Evolutionary conservation across 306 rosid species (phyloP).

Genomic region (Astragalus glycyphyllos): DNA sequence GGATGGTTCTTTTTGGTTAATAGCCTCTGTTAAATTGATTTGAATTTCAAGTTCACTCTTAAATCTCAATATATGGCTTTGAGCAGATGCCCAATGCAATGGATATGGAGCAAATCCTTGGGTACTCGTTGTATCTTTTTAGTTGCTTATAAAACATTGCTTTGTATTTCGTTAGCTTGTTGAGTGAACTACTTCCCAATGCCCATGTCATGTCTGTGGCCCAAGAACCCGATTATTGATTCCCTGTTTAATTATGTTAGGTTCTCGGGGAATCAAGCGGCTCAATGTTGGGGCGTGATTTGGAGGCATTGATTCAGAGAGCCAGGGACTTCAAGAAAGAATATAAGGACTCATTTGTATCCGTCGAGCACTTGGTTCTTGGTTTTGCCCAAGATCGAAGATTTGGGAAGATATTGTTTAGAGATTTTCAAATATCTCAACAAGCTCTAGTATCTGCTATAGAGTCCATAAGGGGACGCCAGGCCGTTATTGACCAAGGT

Average conservation of each 20-base stretch:
- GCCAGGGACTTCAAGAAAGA: slow-evolving; percentile 90
- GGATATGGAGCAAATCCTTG: slow-evolving; percentile 32
- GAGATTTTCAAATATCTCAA: slow-evolving; percentile 83
- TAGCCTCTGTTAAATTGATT: slow-evolving; percentile 22
- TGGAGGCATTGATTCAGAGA: slow-evolving; percentile 91
- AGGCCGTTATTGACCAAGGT: slow-evolving; percentile 98
- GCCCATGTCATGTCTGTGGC: neutral
- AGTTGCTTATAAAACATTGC: slow-evolving; percentile 8
- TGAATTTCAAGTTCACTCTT: slow-evolving; percentile 28
- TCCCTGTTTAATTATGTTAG: slow-evolving; percentile 49
- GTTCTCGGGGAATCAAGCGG: slow-evolving; percentile 87
- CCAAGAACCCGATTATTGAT: slow-evolving; percentile 33
- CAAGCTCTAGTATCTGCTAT: slow-evolving; percentile 76
- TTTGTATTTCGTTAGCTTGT: slow-evolving; percentile 8
- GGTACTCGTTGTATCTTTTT: slow-evolving; percentile 27
- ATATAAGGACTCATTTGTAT: slow-evolving; percentile 92
- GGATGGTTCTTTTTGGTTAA: slow-evolving; percentile 5
- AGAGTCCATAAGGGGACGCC: slow-evolving; percentile 89
- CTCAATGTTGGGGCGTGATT: slow-evolving; percentile 93
- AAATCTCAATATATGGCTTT: slow-evolving; percentile 29
- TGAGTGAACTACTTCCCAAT: slow-evolving; percentile 18
- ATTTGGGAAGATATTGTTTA: slow-evolving; percentile 82
- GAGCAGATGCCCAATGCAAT: slow-evolving; percentile 27
- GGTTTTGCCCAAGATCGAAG: slow-evolving; percentile 82
- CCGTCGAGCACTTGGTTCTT: slow-evolving; percentile 97